Evolutionary conservation across 2,329 filamentous ascomycete species (phyloP), one percentile per base, ranked within the genome.

Genomic region (Acephala macrosclerotiorum): DNA sequence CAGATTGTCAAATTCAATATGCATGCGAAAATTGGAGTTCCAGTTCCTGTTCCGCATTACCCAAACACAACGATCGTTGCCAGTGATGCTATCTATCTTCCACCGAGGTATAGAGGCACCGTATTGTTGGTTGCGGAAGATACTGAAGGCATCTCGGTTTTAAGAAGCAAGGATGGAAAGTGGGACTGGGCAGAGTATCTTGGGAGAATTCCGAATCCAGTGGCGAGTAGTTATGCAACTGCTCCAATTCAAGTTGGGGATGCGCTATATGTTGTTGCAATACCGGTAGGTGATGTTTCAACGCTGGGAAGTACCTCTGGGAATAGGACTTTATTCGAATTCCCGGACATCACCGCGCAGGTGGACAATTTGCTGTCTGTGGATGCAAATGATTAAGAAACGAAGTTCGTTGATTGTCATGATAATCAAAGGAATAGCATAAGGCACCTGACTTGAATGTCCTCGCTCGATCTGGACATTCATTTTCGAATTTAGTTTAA

Each of bases 141-240:
- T 57, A 2, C n/a, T 4, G 14, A 16, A 3, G 65, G 65, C 1
- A 60, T 67, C 11, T 26, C 36, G 8, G 66, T 67, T 12, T 45
- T 67, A 14, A 51, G 66, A 25, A 57, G 42, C 2, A 60, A 58
- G 20, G 56, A 63, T 55, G 66, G 59, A 18, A 40, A 60, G 18
- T 67, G 66, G 66, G 36, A 65, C 25, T 22, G 36, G 16, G 66
- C 66, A 9, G 66, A 67, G 40, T 65, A 47, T 45, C 14, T 67
- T 4, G 66, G 66, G 3, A 53, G 55, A 3, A 60, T 65, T 3
- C 47, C 56, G 29, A 60, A 49, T 14, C 26, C 33, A 22, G 55
- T 59, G 1, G 12, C 11, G 11, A 26, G 9, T 4, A 26, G 12
- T 14, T 62, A 49, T 22, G 35, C 11, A 22, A 51, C 40, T 2